A percentile compares a stretch with the other conserved stretches of the same genome.
phyloP scores from a whole-genome alignment of 23 red algal genomes.

The Gracilariopsis chorda region DNA sequence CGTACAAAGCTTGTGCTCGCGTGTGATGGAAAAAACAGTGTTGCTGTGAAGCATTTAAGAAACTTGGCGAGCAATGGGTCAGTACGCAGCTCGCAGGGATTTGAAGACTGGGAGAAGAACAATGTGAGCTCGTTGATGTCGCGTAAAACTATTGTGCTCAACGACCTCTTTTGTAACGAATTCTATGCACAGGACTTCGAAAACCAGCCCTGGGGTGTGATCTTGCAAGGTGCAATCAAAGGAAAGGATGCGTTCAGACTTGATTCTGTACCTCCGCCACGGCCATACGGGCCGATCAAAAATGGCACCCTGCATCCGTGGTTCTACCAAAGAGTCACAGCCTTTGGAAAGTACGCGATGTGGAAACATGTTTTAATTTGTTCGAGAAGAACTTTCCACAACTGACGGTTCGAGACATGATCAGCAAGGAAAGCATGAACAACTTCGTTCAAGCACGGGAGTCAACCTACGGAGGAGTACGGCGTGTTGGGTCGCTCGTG shows the following conservation, averaged over 20 bases:
- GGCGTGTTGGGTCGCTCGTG: slow-evolving; percentile 25
- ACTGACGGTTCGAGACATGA: background rate
- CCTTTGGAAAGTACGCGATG: background rate
- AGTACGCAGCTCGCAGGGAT: background rate
- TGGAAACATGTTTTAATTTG: slow-evolving; percentile 29
- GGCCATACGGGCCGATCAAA: too few relatives aligned
- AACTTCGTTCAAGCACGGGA: slow-evolving; percentile 20
- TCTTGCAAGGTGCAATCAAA: too few relatives aligned
- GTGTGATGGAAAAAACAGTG: slow-evolving; percentile 30
- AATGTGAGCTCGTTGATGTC: background rate
- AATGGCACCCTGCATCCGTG: too few relatives aligned
- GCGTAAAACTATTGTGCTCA: too few relatives aligned
- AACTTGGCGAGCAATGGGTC: background rate
- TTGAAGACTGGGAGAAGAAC: background rate
- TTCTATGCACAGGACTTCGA: too few relatives aligned
- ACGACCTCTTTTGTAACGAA: too few relatives aligned
- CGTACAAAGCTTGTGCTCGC: slow-evolving; percentile 31
- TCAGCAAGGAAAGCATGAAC: slow-evolving; percentile 10
- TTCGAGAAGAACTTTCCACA: slow-evolving; percentile 55
- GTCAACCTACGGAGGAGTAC: background rate
- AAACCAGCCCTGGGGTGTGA: too few relatives aligned
- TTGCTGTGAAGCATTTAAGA: background rate
- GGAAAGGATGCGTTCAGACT: too few relatives aligned
- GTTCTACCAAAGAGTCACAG: background rate
- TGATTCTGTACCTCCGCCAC: background rate